Evolutionary conservation across 139 green algal species (phyloP).

Genomic region (Tetradesmus obliquus): DNA sequence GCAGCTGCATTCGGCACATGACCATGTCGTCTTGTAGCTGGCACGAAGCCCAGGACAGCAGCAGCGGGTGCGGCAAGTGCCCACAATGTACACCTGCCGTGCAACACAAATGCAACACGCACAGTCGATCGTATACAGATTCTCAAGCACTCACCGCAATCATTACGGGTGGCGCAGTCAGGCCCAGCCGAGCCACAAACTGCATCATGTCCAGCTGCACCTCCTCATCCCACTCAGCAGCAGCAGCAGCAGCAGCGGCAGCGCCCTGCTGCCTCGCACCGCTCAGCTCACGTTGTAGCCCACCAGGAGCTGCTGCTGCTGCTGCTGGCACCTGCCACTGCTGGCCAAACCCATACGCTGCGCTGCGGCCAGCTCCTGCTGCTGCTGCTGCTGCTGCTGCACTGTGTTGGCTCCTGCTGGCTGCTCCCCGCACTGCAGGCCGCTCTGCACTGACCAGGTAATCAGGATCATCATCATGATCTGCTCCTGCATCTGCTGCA

Average conservation of each 20-base stretch:
- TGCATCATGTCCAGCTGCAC: constrained; percentile 15
- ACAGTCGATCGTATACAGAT: no score
- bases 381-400: background rate
- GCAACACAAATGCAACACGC: no score
- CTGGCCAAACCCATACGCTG: background rate
- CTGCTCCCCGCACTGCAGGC: background rate
- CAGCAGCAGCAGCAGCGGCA: background rate
- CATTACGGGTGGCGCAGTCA: background rate
- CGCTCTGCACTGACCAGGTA: background rate
- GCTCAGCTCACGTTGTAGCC: background rate
- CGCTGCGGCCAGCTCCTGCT: background rate
- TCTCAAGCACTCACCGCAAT: background rate
- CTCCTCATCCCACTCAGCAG: background rate
- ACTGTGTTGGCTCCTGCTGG: background rate
- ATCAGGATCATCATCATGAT: background rate
- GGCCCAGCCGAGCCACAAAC: background rate
- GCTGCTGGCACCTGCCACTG: background rate
- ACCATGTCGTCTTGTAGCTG: no score
- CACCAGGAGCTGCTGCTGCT: background rate
- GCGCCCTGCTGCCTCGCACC: background rate
- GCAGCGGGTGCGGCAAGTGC: no score
- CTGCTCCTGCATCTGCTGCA: background rate
- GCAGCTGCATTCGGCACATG: no score
- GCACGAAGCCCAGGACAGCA: no score
- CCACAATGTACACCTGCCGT: no score